These are phyloP conservation scores for Suhomyces xylopsoci DNA, from an alignment of 805 yeast genomes.

Conservation along the genomic window DNA sequence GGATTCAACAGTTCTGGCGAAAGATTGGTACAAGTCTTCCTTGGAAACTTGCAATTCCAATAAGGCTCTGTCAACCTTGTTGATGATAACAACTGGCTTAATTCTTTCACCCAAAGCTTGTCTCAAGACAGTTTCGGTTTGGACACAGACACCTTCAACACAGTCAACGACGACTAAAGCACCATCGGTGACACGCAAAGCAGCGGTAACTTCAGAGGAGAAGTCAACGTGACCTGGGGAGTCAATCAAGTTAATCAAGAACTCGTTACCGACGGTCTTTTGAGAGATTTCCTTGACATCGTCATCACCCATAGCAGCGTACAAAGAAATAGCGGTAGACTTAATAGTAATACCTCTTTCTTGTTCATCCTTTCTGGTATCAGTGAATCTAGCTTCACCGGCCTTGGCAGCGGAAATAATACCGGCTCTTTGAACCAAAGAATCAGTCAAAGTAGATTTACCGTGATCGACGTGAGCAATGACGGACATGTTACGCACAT, in stretches of 20 bases:
- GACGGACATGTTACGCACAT: conserved; percentile 99
- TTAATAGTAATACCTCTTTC: conserved; percentile 99
- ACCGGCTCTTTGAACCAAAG: conserved; percentile 99
- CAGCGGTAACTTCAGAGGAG: conserved; percentile 99
- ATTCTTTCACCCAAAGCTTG: conserved; percentile 99
- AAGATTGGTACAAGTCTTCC: conserved; percentile 98
- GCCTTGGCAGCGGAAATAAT: conserved; percentile 99
- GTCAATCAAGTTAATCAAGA: conserved; percentile 97
- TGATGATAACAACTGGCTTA: conserved; percentile 96
- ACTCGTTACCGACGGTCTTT: conserved; percentile 87
- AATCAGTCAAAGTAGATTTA: conserved; percentile 98
- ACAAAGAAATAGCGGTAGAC: conserved; percentile 97
- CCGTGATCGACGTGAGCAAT: conserved; percentile 99
- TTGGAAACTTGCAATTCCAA: conserved; percentile 97
- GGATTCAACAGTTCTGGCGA: conserved; percentile 98
- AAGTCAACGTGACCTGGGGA: conserved; percentile 99
- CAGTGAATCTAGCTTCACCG: conserved; percentile 99
- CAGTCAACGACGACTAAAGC: conserved; percentile 99
- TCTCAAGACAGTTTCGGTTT: conserved; percentile 99
- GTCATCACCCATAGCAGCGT: conserved; percentile 80
- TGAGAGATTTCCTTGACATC: conserved; percentile 89
- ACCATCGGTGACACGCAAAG: conserved; percentile 99
- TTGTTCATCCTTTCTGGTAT: conserved; percentile 99
- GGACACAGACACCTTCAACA: conserved; percentile 99
- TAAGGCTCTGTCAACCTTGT: conserved; percentile 99